Percentiles rank a stretch among this genome's conserved stretches.
Conservation (phyloP, 2,329 filamentous ascomycete species). For the Sporothrix pallida region DNA sequence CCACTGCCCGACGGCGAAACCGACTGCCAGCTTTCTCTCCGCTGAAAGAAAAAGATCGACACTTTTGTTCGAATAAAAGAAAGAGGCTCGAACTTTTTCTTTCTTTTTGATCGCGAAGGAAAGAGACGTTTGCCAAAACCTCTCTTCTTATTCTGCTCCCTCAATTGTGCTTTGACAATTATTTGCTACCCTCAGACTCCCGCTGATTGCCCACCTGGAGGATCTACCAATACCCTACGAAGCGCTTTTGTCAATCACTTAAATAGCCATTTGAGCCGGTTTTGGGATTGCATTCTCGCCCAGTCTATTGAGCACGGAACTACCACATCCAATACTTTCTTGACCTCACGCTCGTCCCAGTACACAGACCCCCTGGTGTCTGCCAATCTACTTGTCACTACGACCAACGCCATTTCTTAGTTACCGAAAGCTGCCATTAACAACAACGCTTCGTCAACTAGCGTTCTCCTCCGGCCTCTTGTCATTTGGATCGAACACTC, state of each 20-base stretch:
- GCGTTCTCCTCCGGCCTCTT: constrained; percentile 13
- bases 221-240: constrained; percentile 11
- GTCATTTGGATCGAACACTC: constrained; percentile 11
- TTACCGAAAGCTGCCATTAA: background rate
- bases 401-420: background rate
- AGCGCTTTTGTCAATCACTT: constrained; percentile 25
- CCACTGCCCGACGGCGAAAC: constrained; percentile 10
- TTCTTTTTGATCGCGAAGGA: background rate
- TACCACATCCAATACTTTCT: background rate
- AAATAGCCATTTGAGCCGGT: constrained; percentile 33
- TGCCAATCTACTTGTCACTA: constrained; percentile 11
- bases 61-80: constrained; percentile 22
- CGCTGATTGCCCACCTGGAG: constrained; percentile 12
- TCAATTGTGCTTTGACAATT: constrained; percentile 9
- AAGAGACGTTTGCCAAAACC: background rate
- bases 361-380: background rate
- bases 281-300: constrained; percentile 24
- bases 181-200: background rate
- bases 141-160: background rate
- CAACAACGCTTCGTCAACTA: constrained; percentile 17
- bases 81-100: background rate
- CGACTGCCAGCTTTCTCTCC: background rate
- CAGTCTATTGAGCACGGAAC: background rate
- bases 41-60: background rate
- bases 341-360: background rate